Conservation (phyloP, 306 rosid species). For the Fagus sylvatica region DNA sequence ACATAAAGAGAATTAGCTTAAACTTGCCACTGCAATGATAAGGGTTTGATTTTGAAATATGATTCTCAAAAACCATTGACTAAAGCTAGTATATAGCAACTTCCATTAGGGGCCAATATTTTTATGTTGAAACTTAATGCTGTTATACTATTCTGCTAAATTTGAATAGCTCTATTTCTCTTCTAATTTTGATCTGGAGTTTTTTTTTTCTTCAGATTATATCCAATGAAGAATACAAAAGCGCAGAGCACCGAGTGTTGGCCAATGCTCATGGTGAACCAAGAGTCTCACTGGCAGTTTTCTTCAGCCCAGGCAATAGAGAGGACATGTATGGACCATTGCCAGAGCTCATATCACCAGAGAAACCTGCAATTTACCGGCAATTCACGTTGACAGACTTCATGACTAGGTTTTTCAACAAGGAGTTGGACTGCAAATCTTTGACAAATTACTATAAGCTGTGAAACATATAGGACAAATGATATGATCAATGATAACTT, state of each 20-base stretch:
- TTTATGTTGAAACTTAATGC: too few species aligned
- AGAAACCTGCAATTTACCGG: conserved; percentile 25
- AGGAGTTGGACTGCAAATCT: conserved; percentile 50
- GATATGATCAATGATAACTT: too few species aligned
- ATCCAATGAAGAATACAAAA: conserved; percentile 64
- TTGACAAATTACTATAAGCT: conserved; percentile 52
- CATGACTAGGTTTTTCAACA: conserved; percentile 27
- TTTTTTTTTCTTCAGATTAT: conserved; percentile 39
- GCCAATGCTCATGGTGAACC: conserved; percentile 55
- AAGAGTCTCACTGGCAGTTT: conserved; percentile 52
- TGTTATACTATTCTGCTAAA: too few species aligned
- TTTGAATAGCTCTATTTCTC: not conserved
- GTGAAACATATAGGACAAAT: not conserved
- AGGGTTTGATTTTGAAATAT: too few species aligned
- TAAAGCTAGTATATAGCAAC: too few species aligned
- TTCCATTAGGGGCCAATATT: too few species aligned
- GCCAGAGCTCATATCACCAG: conserved; percentile 39
- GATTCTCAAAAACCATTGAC: too few species aligned
- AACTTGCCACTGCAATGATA: too few species aligned
- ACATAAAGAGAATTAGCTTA: too few species aligned
- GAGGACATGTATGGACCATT: conserved; percentile 62
- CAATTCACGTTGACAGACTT: conserved; percentile 29
- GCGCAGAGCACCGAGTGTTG: conserved; percentile 73
- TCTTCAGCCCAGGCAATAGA: conserved; percentile 52
- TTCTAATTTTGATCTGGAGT: not conserved